Evolutionary conservation across 1,284 basidiomycete genomes (phyloP), one percentile per base, ranked within the genome.

Genomic region (Rhodotorula sp.): DNA sequence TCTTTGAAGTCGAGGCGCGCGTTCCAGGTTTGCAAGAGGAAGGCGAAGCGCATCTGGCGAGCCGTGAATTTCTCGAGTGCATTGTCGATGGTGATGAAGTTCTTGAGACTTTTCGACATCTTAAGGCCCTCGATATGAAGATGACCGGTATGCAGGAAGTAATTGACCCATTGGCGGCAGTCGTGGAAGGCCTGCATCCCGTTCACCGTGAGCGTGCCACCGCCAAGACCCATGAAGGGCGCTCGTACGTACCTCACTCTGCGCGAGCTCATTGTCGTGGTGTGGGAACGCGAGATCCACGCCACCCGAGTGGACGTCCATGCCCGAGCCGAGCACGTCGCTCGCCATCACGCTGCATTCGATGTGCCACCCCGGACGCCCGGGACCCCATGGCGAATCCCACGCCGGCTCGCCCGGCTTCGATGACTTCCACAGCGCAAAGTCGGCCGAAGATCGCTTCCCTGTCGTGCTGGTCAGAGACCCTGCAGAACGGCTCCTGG

Each of bases 261-360:
- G 97, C 8, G 97, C 97, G 78, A 99, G 87, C 83, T 99, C 97
- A 80, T 99, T 99, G 81, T 99, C 97, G 80, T 99, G 97, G 83
- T 99, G 97, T 6, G 97, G 97, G 84, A 99, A 99, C 62, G 93
- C 92, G 70, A 99, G 85, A 82, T 99, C 97, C 62, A 94, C 89
- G 19, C 97, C 97, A 60, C 97, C 97, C 10, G 93, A 97, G 81
- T 99, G 97, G 75, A 99, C 95, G 82, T 99, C 97, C 88, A 99
- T 94, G 69, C 89, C 89, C 68, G 90, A 86, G 14, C 97, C 97
- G 60, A 99, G 85, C 62, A 99, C 86, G 52, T 90, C 94, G 69
- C 89, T 92, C 21, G 95, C 95, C 97, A 99, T 99, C 59, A 98
- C 97, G 16, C 93, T 95, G 84, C 97, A 99, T 81, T 99, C 97